Evolutionary conservation across 129 eudicot species (phyloP).

Genomic region (Helianthus annuus): HanXRQr2.0-SUNRISE NC_035441.2:99189631-99190130

Average conservation of each 20-base stretch:
- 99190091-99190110: conserved; percentile 24
- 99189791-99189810: conserved; percentile 43
- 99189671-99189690: conserved; percentile 84
- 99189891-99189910: conserved; percentile 64
- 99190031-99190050: conserved; percentile 18
- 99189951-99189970: not conserved
- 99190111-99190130: conserved; percentile 3
- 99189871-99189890: conserved; percentile 67
- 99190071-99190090: conserved; percentile 28
- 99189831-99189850: conserved; percentile 40
- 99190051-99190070: conserved; percentile 22
- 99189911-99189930: conserved; percentile 78
- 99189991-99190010: conserved; percentile 29
- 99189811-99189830: conserved; percentile 37
- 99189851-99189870: conserved; percentile 62
- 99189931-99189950: conserved; percentile 52
- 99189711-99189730: conserved; percentile 67
- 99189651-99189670: conserved; percentile 62
- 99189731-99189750: conserved; percentile 47
- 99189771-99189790: conserved; percentile 31
- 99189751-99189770: conserved; percentile 44
- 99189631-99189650: conserved; percentile 72
- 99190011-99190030: not conserved
- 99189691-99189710: conserved; percentile 60
- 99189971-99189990: conserved; percentile 21